Percentiles rank a stretch among this genome's conserved stretches.
phyloP scores from a whole-genome alignment of 2,329 filamentous ascomycete species.

The Parafenestella ontariensis region DNA sequence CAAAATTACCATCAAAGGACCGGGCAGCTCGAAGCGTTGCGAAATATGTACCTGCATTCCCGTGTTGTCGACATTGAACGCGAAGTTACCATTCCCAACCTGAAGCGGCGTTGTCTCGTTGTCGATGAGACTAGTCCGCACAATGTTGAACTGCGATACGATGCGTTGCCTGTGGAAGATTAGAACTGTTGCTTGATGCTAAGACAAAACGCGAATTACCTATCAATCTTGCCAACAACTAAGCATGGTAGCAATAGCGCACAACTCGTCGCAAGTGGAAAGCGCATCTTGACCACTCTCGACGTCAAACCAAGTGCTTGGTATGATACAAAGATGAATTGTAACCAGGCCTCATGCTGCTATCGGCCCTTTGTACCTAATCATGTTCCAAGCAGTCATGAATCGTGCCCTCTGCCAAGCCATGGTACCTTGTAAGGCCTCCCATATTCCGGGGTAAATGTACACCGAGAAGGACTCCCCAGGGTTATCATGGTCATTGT shows the following conservation, averaged over 20 bases:
- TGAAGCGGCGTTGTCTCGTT: constrained; percentile 59
- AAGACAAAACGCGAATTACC: constrained; percentile 5
- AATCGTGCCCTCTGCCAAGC: not conserved
- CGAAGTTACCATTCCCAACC: constrained; percentile 57
- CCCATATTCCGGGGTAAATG: constrained; percentile 16
- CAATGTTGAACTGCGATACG: constrained; percentile 29
- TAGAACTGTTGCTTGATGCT: not conserved
- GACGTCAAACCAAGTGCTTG: not conserved
- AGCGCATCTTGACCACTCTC: not conserved
- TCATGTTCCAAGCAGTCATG: not conserved
- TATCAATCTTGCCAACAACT: constrained; percentile 20
- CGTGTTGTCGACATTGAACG: constrained; percentile 55
- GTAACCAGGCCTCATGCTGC: not conserved
- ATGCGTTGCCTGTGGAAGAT: constrained; percentile 15
- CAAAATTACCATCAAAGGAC: not conserved
- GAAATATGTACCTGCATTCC: constrained; percentile 47
- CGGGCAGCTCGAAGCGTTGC: not conserved
- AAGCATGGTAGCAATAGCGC: constrained; percentile 1
- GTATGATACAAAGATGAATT: not conserved
- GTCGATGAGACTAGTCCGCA: constrained; percentile 31
- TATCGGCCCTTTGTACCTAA: not conserved
- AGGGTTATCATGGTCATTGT: constrained; percentile 4
- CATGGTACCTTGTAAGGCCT: constrained; percentile 1
- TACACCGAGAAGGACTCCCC: constrained; percentile 17
- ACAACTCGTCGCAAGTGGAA: not conserved